A percentile compares a stretch with the other conserved stretches of the same genome.
phyloP scores from a whole-genome alignment of 805 yeast genomes.

The Metschnikowia kunwiensis region DNA sequence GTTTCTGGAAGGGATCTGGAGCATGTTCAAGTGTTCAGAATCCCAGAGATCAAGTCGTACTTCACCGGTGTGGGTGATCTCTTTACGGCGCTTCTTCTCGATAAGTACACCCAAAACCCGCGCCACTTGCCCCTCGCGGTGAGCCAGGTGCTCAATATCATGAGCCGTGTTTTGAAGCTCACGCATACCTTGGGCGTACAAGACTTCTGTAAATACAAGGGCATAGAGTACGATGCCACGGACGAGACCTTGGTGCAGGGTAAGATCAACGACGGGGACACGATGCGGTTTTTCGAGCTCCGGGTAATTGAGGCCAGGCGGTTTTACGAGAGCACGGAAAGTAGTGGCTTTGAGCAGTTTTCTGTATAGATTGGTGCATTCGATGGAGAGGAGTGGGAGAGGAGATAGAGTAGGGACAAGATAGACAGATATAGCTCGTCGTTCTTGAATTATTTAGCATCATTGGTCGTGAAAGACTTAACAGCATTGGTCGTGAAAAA shows the following conservation, averaged over 20 bases:
- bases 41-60: conserved; percentile 69
- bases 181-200: conserved; percentile 42
- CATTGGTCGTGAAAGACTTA: too few relatives aligned
- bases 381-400: too few relatives aligned
- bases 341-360: conserved; percentile 16
- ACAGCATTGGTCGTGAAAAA: too few relatives aligned
- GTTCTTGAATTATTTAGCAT: too few relatives aligned
- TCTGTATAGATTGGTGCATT: conserved; percentile 5
- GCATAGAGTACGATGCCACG: conserved; percentile 10
- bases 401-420: too few relatives aligned
- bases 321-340: conserved; percentile 25
- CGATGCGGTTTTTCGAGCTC: conserved; percentile 72
- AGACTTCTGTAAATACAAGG: conserved; percentile 27
- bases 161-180: conserved; percentile 48
- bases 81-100: conserved; percentile 75
- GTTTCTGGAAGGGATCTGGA: conserved; percentile 15
- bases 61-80: conserved; percentile 96
- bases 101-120: conserved; percentile 44
- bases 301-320: conserved; percentile 61
- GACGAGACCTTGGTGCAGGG: conserved; percentile 25
- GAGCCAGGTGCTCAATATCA: conserved; percentile 53
- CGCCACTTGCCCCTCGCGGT: conserved; percentile 35
- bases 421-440: too few relatives aligned
- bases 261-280: conserved; percentile 52
- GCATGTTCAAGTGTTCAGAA: conserved; percentile 34